Percentiles rank a stretch among this genome's conserved stretches.
phyloP scores from a whole-genome alignment of 768 basidiomycete genomes.

The Lactifluus hygrophoroides region DNA sequence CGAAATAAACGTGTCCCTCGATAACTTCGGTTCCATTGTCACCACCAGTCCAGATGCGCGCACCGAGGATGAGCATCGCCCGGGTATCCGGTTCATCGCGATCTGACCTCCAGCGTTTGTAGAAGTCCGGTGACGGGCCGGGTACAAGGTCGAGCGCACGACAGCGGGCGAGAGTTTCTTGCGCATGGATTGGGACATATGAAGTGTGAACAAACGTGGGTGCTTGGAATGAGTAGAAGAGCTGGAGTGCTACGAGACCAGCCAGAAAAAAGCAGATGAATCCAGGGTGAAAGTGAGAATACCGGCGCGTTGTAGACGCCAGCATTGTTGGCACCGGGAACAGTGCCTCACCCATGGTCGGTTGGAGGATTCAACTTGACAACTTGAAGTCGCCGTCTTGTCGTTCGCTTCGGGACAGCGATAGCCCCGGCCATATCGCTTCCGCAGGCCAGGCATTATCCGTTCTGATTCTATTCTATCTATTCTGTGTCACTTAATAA shows the following conservation, averaged over 20 bases:
- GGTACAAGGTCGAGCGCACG: conserved; percentile 29
- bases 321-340: not conserved
- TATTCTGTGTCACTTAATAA: too few relatives aligned
- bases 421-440: too few relatives aligned
- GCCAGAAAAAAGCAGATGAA: not conserved
- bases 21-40: conserved; percentile 60
- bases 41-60: conserved; percentile 75
- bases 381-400: too few relatives aligned
- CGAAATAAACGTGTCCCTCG: conserved; percentile 57
- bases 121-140: conserved; percentile 31
- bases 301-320: not conserved
- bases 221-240: not conserved
- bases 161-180: conserved; percentile 29
- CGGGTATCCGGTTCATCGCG: conserved; percentile 56
- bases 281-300: not conserved
- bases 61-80: conserved; percentile 61
- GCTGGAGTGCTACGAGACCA: not conserved
- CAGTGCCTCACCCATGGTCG: not conserved
- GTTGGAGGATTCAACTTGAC: not conserved
- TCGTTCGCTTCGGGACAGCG: too few relatives aligned
- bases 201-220: not conserved
- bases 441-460: too few relatives aligned
- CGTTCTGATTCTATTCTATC: too few relatives aligned
- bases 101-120: conserved; percentile 39
- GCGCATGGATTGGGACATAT: conserved; percentile 1